A percentile compares a stretch with the other conserved stretches of the same genome.
phyloP scores from a whole-genome alignment of 768 basidiomycete species.

The Lactarius quietus region DNA sequence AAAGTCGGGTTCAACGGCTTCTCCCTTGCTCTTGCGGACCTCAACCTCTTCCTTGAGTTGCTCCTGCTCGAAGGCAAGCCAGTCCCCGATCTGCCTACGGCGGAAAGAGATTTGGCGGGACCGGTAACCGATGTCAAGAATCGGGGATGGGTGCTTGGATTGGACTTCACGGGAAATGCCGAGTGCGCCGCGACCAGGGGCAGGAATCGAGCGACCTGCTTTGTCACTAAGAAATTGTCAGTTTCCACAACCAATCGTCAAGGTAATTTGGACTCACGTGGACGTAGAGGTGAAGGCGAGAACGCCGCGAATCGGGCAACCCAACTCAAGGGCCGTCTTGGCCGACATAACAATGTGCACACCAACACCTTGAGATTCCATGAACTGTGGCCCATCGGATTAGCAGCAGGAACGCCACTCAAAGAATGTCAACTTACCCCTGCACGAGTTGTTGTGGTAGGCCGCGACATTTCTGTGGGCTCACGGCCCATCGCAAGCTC shows the following conservation, averaged over 20 bases:
- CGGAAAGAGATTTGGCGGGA: slow-evolving; percentile 94
- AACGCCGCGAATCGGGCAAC: slow-evolving; percentile 89
- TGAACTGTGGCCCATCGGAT: slow-evolving; percentile 51
- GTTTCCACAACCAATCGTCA: slow-evolving; percentile 1
- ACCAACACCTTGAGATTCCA: slow-evolving; percentile 97
- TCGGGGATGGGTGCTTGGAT: slow-evolving; percentile 71
- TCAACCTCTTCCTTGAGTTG: slow-evolving; percentile 80
- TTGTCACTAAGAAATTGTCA: slow-evolving; percentile 65
- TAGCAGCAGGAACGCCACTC: slow-evolving; percentile 1
- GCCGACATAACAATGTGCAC: slow-evolving; percentile 98
- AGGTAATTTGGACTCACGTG: slow-evolving; percentile 52
- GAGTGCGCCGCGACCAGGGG: slow-evolving; percentile 91
- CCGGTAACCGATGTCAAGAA: slow-evolving; percentile 85
- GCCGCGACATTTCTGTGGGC: slow-evolving; percentile 98
- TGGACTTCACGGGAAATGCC: slow-evolving; percentile 83
- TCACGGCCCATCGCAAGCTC: slow-evolving; percentile 99
- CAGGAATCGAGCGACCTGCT: slow-evolving; percentile 96
- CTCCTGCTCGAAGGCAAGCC: slow-evolving; percentile 86
- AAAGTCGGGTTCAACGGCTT: slow-evolving; percentile 59
- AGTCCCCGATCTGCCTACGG: slow-evolving; percentile 89
- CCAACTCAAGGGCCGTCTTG: slow-evolving; percentile 91
- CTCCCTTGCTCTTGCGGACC: slow-evolving; percentile 51
- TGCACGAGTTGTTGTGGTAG: slow-evolving; percentile 91
- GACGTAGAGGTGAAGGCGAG: slow-evolving; percentile 96
- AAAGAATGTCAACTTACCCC: slow-evolving; percentile 54